Evolutionary conservation across 2,329 filamentous ascomycete genomes (phyloP).

Genomic region (Sporothrix humicola): DNA sequence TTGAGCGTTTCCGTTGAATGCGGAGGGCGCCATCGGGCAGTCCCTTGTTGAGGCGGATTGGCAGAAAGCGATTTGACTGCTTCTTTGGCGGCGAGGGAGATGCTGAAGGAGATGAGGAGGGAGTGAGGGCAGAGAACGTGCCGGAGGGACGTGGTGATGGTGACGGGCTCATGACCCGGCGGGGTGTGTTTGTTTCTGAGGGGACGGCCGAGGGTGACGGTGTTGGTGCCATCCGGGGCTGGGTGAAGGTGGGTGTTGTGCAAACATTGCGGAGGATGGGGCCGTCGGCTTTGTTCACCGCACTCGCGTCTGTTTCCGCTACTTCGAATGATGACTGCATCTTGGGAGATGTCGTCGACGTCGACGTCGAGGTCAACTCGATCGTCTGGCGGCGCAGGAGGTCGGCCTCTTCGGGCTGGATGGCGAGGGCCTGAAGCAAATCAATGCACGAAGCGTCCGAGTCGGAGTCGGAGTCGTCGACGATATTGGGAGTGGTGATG

Average conservation of each 20-base stretch:
- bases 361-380: neutral
- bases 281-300: neutral
- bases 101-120: neutral
- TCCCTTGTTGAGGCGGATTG: conserved; percentile 16
- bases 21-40: neutral
- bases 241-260: conserved; percentile 35
- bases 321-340: neutral
- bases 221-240: conserved; percentile 32
- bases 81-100: conserved; percentile 3
- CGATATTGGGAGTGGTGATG: neutral
- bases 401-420: conserved; percentile 38
- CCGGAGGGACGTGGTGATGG: conserved; percentile 2
- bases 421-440: conserved; percentile 43
- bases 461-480: conserved; percentile 13
- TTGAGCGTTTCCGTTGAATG: conserved; percentile 27
- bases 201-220: conserved; percentile 7
- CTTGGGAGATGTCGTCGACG: neutral
- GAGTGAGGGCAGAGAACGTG: neutral
- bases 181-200: neutral
- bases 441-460: conserved; percentile 40
- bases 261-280: neutral
- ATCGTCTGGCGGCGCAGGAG: conserved; percentile 22
- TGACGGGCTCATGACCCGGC: conserved; percentile 13
- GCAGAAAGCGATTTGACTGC: conserved; percentile 27
- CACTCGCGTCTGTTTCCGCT: neutral